A percentile compares a stretch with the other conserved stretches of the same genome.
Conservation (phyloP, 768 basidiomycete species). For the Suillus ampliporus region DNA sequence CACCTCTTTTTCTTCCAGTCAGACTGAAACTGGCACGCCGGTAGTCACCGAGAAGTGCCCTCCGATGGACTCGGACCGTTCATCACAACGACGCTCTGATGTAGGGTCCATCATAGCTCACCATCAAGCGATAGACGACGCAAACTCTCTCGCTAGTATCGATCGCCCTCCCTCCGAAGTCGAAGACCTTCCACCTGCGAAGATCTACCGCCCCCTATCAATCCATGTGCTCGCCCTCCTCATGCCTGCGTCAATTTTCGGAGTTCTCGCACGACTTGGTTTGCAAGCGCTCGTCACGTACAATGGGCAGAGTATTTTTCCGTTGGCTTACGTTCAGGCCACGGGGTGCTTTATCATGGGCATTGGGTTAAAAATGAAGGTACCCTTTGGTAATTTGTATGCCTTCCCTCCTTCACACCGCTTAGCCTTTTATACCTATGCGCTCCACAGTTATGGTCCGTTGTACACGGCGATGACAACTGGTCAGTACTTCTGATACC, state of each 20-base stretch:
- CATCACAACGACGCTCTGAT: slow-evolving; percentile 26
- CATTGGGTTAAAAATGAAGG: slow-evolving; percentile 68
- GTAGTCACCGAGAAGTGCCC: not conserved
- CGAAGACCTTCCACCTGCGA: slow-evolving; percentile 39
- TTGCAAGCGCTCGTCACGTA: slow-evolving; percentile 76
- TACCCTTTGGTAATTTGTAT: slow-evolving; percentile 76
- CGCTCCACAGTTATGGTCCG: slow-evolving; percentile 74
- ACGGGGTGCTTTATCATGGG: slow-evolving; percentile 95
- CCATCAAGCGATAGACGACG: slow-evolving; percentile 38
- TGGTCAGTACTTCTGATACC: slow-evolving; percentile 47
- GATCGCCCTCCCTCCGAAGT: slow-evolving; percentile 45
- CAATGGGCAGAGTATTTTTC: slow-evolving; percentile 76
- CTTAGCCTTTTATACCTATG: slow-evolving; percentile 17
- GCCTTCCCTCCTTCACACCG: slow-evolving; percentile 33
- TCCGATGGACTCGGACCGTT: not conserved
- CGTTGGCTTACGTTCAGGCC: slow-evolving; percentile 85
- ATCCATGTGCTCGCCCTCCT: slow-evolving; percentile 71
- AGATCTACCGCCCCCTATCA: slow-evolving; percentile 58
- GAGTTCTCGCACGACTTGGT: slow-evolving; percentile 84
- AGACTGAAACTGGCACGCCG: not conserved
- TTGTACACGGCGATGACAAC: slow-evolving; percentile 89
- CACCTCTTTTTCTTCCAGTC: not conserved
- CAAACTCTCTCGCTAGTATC: slow-evolving; percentile 46
- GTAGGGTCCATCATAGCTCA: slow-evolving; percentile 42
- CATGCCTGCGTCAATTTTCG: slow-evolving; percentile 83